Conservation (phyloP, 2,329 filamentous ascomycete genomes). For the Cercospora sp. region DNA sequence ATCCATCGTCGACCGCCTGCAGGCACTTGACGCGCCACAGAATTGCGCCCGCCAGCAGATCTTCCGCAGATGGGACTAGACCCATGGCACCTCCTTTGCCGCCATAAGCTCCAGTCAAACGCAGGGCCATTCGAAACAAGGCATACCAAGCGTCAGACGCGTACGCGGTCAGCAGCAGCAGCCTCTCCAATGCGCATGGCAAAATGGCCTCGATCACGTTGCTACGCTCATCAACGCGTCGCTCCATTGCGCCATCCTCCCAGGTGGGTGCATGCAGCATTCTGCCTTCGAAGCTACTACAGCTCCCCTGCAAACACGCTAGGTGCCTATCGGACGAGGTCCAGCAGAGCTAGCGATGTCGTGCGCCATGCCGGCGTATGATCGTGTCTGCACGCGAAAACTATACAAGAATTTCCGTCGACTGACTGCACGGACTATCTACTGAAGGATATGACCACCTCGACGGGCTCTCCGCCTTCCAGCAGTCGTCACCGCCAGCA, state of each 20-base stretch:
- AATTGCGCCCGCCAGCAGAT: constrained; percentile 3
- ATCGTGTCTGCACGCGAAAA: constrained; percentile 16
- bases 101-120: background rate
- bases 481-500: background rate
- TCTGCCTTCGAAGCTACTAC: constrained; percentile 8
- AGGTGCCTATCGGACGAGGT: background rate
- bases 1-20: background rate
- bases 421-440: background rate
- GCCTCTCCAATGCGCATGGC: background rate
- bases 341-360: constrained; percentile 8
- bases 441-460: background rate
- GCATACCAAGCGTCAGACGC: background rate
- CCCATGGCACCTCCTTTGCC: background rate
- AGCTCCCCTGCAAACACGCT: constrained; percentile 13
- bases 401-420: constrained; percentile 15
- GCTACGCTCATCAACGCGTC: background rate
- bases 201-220: background rate
- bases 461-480: background rate
- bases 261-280: background rate
- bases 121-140: background rate
- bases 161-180: background rate
- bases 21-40: background rate
- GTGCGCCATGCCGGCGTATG: constrained; percentile 12
- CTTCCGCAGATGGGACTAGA: background rate
- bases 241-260: constrained; percentile 16